phyloP scores from a whole-genome alignment of 2,329 filamentous ascomycete species.

The Aspergillus neoniger region DNA sequence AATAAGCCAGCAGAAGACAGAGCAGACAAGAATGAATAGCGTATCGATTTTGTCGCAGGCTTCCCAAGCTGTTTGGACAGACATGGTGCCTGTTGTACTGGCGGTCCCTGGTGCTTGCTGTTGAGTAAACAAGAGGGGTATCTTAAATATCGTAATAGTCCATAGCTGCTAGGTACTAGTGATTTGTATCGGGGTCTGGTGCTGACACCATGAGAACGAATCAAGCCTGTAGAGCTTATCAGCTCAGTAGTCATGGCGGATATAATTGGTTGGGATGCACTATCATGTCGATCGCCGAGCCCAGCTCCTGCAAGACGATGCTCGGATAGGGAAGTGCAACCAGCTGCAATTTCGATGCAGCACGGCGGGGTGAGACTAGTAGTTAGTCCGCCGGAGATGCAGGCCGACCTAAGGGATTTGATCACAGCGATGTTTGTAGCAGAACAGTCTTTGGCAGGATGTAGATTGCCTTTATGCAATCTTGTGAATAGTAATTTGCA shows the following conservation, averaged over 20 bases:
- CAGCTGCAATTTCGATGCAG: not conserved
- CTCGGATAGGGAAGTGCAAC: not conserved
- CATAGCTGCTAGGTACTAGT: not conserved
- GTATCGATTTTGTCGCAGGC: constrained; percentile 56
- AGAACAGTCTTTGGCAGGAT: not conserved
- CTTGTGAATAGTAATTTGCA: too few relatives aligned
- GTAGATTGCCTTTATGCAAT: too few relatives aligned
- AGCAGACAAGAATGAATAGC: constrained; percentile 54
- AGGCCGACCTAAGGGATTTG: not conserved
- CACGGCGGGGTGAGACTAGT: not conserved
- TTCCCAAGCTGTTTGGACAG: constrained; percentile 51
- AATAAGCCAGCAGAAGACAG: constrained; percentile 56
- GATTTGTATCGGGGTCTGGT: not conserved
- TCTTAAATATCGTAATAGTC: not conserved
- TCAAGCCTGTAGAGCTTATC: constrained; percentile 6
- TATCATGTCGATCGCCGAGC: not conserved
- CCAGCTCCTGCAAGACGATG: constrained; percentile 2
- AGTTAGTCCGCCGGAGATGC: not conserved
- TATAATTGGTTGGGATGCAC: not conserved
- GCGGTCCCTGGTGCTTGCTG: not conserved
- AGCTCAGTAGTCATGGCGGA: not conserved
- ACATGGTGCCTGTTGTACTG: constrained; percentile 12
- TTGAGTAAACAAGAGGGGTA: not conserved
- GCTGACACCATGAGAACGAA: not conserved
- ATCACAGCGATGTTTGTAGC: not conserved